Evolutionary conservation across 495 filamentous ascomycete species (phyloP).

Genomic region (Tuber melanosporum): DNA sequence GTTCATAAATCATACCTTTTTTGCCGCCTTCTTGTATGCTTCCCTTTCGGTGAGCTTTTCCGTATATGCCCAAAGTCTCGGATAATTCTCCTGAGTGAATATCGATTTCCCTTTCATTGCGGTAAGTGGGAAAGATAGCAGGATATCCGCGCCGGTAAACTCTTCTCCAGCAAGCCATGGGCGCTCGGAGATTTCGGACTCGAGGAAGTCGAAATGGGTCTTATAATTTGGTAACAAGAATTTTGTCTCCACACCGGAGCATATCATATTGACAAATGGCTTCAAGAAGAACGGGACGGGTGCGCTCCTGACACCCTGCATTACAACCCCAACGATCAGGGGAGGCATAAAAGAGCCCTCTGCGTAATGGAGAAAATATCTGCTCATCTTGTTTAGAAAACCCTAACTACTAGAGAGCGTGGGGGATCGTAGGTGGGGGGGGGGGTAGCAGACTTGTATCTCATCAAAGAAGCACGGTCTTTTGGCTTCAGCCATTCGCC

Average conservation of each 20-base stretch:
- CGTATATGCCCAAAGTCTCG: constrained; percentile 56
- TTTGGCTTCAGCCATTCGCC: constrained; percentile 51
- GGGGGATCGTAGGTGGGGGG: neutral
- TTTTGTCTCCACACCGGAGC: constrained; percentile 52
- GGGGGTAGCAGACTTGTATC: constrained; percentile 40
- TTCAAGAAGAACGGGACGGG: constrained; percentile 79
- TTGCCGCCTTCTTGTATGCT: constrained; percentile 54
- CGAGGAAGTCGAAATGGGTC: constrained; percentile 64
- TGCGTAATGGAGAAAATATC: constrained; percentile 73
- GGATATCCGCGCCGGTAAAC: constrained; percentile 72
- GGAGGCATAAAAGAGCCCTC: constrained; percentile 75
- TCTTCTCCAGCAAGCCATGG: constrained; percentile 63
- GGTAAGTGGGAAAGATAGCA: constrained; percentile 68
- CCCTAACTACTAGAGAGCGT: constrained; percentile 62
- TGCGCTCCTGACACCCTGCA: constrained; percentile 55
- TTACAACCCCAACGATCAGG: constrained; percentile 54
- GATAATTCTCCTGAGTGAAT: constrained; percentile 53
- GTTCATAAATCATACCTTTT: constrained; percentile 27
- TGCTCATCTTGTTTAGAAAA: constrained; percentile 61
- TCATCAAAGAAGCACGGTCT: constrained; percentile 44
- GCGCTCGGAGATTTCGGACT: constrained; percentile 60
- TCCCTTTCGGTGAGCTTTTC: constrained; percentile 55
- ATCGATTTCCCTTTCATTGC: constrained; percentile 46
- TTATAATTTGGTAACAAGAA: constrained; percentile 61
- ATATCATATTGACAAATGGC: constrained; percentile 62